Conservation (phyloP, 2,329 filamentous ascomycete genomes). For the Beauveria australis region DNA sequence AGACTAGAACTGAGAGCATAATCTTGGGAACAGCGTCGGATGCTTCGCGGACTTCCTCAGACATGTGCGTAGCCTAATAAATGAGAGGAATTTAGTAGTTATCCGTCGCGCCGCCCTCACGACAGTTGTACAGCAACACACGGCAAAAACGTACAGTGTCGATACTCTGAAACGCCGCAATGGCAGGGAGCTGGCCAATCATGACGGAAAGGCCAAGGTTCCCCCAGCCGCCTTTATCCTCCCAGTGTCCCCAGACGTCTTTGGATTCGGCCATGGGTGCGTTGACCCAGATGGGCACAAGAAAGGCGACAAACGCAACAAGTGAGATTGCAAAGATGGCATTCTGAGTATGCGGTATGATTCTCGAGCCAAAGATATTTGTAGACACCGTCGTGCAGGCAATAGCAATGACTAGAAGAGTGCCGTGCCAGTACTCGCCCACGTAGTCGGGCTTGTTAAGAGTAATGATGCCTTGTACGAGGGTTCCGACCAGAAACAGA, state of each 20-base stretch:
- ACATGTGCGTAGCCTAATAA: constrained; percentile 13
- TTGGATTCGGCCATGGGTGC: constrained; percentile 8
- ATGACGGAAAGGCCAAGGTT: constrained; percentile 11
- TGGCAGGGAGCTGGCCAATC: constrained; percentile 13
- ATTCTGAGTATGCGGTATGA: constrained; percentile 13
- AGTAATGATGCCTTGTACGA: constrained; percentile 12
- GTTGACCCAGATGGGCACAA: constrained; percentile 14
- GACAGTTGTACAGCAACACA: too few relatives aligned
- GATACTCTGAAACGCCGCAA: constrained; percentile 6
- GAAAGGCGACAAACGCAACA: constrained; percentile 9
- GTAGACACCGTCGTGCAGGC: not conserved
- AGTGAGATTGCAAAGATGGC: constrained; percentile 13
- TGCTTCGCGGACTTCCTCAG: constrained; percentile 14
- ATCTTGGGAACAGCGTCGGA: constrained; percentile 10
- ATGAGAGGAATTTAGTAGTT: not conserved
- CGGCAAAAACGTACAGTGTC: constrained; percentile 10
- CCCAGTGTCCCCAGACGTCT: constrained; percentile 12
- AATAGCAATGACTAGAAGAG: constrained; percentile 10
- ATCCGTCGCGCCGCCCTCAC: too few relatives aligned
- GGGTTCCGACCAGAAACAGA: constrained; percentile 11
- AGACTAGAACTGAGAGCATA: not conserved
- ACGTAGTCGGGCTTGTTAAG: constrained; percentile 11
- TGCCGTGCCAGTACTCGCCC: constrained; percentile 11
- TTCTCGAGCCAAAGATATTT: constrained; percentile 9
- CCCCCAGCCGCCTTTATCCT: constrained; percentile 11